Conservation (phyloP, 129 eudicot species). For the Pulicaria dysenterica region DNA sequence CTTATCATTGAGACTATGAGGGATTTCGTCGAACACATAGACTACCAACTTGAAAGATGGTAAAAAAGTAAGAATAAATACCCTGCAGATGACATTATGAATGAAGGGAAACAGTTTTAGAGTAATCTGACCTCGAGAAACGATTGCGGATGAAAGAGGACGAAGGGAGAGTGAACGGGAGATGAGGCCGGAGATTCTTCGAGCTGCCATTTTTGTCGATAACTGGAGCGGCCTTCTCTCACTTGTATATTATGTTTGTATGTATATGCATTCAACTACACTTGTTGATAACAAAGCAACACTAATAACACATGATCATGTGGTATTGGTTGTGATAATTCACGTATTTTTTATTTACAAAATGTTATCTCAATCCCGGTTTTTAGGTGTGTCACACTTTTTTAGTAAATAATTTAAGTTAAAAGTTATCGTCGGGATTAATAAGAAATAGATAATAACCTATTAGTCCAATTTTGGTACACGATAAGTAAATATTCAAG, state of each 20-base stretch:
- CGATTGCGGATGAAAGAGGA: conserved; percentile 29
- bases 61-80: neutral
- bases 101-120: neutral
- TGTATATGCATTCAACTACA: neutral
- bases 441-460: too few species aligned
- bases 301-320: conserved; percentile 12
- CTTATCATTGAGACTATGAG: neutral
- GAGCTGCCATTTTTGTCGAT: conserved; percentile 37
- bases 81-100: neutral
- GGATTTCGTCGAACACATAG: conserved; percentile 25
- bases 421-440: too few species aligned
- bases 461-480: too few species aligned
- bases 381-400: conserved; percentile 30
- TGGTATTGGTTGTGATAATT: conserved; percentile 30
- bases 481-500: too few species aligned
- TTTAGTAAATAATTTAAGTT: neutral
- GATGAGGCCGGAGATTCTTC: conserved; percentile 41
- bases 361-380: conserved; percentile 21
- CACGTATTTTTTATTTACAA: conserved; percentile 8
- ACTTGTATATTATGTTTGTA: neutral
- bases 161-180: conserved; percentile 28
- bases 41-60: conserved; percentile 10
- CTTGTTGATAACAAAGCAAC: neutral
- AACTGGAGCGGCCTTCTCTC: neutral
- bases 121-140: conserved; percentile 24